These are phyloP conservation scores for Erodium chrysanthum DNA, from an alignment of 441 rosid species.

Conservation along the genomic window DNA sequence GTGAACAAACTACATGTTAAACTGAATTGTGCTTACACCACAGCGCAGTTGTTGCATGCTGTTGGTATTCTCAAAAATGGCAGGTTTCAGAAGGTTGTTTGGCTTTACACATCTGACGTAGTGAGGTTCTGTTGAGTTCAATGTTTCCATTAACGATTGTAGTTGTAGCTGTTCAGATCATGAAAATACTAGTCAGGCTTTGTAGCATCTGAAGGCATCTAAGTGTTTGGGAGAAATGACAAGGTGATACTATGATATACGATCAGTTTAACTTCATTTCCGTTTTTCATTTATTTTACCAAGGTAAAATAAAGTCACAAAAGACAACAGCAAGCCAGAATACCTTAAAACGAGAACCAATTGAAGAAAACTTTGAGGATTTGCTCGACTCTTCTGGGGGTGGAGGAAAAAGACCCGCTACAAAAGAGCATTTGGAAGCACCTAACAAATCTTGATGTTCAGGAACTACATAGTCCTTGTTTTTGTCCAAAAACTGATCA, in stretches of 20 bases:
- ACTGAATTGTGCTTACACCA: conserved; percentile 57
- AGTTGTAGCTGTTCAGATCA: conserved; percentile 65
- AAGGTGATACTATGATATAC: background rate
- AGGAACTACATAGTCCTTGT: conserved; percentile 94
- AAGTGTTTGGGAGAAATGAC: conserved; percentile 5
- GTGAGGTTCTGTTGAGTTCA: conserved; percentile 94
- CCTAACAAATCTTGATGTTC: conserved; percentile 87
- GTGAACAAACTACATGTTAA: conserved; percentile 4
- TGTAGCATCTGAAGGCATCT: conserved; percentile 12
- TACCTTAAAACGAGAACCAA: conserved; percentile 97
- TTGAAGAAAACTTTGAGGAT: conserved; percentile 92
- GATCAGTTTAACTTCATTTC: background rate
- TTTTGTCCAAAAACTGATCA: conserved; percentile 90
- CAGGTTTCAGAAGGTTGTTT: conserved; percentile 83
- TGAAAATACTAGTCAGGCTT: conserved; percentile 18
- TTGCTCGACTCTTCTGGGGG: conserved; percentile 82
- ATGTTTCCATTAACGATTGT: conserved; percentile 76
- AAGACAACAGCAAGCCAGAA: conserved; percentile 14
- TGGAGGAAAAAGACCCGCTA: conserved; percentile 84
- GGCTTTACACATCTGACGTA: conserved; percentile 98
- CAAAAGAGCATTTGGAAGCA: conserved; percentile 75
- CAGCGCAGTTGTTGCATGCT: conserved; percentile 96
- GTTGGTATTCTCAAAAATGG: conserved; percentile 87
- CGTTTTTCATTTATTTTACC: background rate
- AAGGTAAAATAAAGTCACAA: background rate